Percentiles rank a stretch among this genome's conserved stretches.
Evolutionary conservation across 495 filamentous ascomycete species (phyloP).

Genomic region (Acidiella bohemica): DNA sequence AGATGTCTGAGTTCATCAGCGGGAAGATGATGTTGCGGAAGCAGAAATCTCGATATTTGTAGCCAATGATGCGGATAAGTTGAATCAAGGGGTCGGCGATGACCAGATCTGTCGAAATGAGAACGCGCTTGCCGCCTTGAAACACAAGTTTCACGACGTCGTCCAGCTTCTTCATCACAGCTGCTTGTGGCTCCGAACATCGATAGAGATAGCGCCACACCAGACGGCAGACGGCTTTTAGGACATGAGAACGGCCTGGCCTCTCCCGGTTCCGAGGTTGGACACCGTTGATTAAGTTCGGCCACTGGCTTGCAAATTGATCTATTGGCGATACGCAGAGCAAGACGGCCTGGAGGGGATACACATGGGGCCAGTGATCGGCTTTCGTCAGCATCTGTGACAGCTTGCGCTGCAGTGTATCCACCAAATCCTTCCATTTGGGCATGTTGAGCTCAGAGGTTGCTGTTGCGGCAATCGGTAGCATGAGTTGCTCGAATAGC

Average conservation of each 20-base stretch:
- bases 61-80: constrained; percentile 88
- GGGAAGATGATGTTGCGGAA: constrained; percentile 88
- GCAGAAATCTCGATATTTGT: constrained; percentile 82
- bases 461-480: constrained; percentile 74
- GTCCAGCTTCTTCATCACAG: constrained; percentile 65
- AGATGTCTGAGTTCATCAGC: constrained; percentile 79
- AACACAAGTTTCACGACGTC: constrained; percentile 74
- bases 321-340: constrained; percentile 80
- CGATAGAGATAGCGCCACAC: constrained; percentile 94
- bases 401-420: constrained; percentile 58
- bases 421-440: constrained; percentile 75
- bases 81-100: constrained; percentile 83
- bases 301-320: constrained; percentile 70
- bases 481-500: constrained; percentile 69
- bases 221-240: constrained; percentile 83
- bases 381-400: constrained; percentile 77
- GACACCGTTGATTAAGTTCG: constrained; percentile 59
- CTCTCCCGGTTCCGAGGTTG: constrained; percentile 75
- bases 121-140: constrained; percentile 59
- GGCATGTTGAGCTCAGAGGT: constrained; percentile 57
- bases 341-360: constrained; percentile 70
- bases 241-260: constrained; percentile 57
- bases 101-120: constrained; percentile 63
- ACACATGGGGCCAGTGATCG: constrained; percentile 76
- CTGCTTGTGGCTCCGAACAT: constrained; percentile 53